Evolutionary conservation across 2,329 filamentous ascomycete species (phyloP).

Genomic region (Sphaerostilbella broomeana): DNA sequence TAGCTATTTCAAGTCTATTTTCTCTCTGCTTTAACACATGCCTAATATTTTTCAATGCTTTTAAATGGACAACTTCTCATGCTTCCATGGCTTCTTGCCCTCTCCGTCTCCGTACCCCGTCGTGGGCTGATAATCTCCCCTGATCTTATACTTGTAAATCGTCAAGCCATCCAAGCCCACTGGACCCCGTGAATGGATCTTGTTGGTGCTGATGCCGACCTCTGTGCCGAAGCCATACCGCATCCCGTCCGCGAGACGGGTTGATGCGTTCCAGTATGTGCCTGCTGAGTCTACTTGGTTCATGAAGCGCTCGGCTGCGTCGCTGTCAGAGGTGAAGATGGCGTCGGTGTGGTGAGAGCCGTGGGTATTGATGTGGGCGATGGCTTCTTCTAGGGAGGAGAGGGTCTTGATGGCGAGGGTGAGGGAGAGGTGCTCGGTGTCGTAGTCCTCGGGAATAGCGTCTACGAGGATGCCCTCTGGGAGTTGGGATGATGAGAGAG

Average conservation of each 20-base stretch:
- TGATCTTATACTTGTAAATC: slow-evolving; percentile 94
- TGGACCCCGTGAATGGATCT: slow-evolving; percentile 89
- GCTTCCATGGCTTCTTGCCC: slow-evolving; percentile 52
- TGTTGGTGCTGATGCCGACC: slow-evolving; percentile 97
- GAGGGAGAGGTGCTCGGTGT: slow-evolving; percentile 84
- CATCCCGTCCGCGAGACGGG: slow-evolving; percentile 92
- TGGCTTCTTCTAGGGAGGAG: slow-evolving; percentile 59
- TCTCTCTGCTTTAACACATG: too few relatives aligned
- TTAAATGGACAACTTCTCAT: slow-evolving; percentile 46
- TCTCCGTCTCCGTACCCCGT: slow-evolving; percentile 63
- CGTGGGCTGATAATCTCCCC: slow-evolving; percentile 77
- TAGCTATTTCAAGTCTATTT: too few relatives aligned
- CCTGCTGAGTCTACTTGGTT: slow-evolving; percentile 79
- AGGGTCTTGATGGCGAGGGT: slow-evolving; percentile 80
- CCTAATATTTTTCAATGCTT: neutral
- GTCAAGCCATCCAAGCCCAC: slow-evolving; percentile 91
- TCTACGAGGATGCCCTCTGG: slow-evolving; percentile 51
- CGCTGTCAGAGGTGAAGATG: slow-evolving; percentile 67
- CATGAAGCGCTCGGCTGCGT: slow-evolving; percentile 75
- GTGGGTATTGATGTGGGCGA: slow-evolving; percentile 85
- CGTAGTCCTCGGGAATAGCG: slow-evolving; percentile 64
- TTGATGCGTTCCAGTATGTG: slow-evolving; percentile 96
- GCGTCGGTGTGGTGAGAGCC: slow-evolving; percentile 91
- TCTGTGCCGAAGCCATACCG: slow-evolving; percentile 96
- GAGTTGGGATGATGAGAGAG: slow-evolving; percentile 45